A percentile compares a stretch with the other conserved stretches of the same genome.
Evolutionary conservation across 2,329 filamentous ascomycete genomes (phyloP).

Genomic region (Ophiosphaerella herpotricha): DNA sequence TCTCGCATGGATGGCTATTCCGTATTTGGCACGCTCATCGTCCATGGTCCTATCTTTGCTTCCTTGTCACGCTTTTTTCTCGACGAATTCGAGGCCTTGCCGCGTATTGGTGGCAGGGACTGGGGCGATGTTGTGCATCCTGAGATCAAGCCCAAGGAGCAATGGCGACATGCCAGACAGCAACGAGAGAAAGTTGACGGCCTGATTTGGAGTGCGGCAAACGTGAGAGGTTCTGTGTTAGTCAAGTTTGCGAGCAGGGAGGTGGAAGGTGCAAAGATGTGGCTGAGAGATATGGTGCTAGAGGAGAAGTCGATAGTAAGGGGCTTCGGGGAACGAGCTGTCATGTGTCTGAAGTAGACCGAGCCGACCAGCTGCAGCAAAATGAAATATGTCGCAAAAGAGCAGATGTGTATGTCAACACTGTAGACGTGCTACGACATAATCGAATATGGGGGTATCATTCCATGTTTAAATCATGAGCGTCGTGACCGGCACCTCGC

Average conservation of each 20-base stretch:
- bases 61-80: slow-evolving; percentile 75
- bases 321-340: slow-evolving; percentile 78
- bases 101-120: slow-evolving; percentile 80
- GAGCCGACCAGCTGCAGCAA: not conserved
- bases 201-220: slow-evolving; percentile 46
- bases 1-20: slow-evolving; percentile 73
- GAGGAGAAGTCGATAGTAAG: slow-evolving; percentile 72
- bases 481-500: too few relatives aligned
- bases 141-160: slow-evolving; percentile 49
- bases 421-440: too few relatives aligned
- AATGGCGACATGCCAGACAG: slow-evolving; percentile 58
- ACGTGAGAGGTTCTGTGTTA: slow-evolving; percentile 70
- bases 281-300: slow-evolving; percentile 76
- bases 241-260: slow-evolving; percentile 87
- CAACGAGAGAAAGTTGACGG: slow-evolving; percentile 57
- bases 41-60: slow-evolving; percentile 73
- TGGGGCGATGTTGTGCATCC: slow-evolving; percentile 60
- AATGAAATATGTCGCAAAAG: not conserved
- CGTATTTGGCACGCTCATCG: slow-evolving; percentile 82
- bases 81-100: slow-evolving; percentile 74
- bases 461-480: too few relatives aligned
- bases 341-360: slow-evolving; percentile 64
- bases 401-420: too few relatives aligned
- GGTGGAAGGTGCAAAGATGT: slow-evolving; percentile 79
- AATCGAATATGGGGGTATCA: too few relatives aligned